These are phyloP conservation scores for Paspalum notatum DNA, from an alignment of 176 grass and related monocot species.

Conservation along the genomic window DNA sequence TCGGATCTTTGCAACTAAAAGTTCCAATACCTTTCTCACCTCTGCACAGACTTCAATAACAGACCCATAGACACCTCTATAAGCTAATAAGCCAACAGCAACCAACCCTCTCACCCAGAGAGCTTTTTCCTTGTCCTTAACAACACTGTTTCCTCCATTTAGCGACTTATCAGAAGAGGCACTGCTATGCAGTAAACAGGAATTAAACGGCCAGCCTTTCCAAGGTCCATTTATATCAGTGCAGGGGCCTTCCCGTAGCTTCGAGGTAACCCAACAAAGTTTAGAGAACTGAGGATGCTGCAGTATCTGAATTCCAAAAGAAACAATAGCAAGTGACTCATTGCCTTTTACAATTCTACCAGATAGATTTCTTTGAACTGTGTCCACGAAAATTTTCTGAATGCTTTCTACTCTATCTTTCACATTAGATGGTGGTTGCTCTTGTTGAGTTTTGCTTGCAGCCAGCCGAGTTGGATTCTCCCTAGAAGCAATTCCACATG, in stretches of 20 bases:
- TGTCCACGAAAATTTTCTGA: slow-evolving; percentile 42
- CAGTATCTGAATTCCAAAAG: slow-evolving; percentile 91
- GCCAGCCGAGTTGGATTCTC: slow-evolving; percentile 40
- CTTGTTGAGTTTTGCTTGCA: slow-evolving; percentile 34
- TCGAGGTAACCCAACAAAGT: slow-evolving; percentile 97
- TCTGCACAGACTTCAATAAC: slow-evolving; percentile 79
- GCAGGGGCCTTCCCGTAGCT: slow-evolving; percentile 86
- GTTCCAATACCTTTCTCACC: slow-evolving; percentile 90
- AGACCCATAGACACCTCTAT: slow-evolving; percentile 78
- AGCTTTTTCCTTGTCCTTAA: slow-evolving; percentile 63
- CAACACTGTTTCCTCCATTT: slow-evolving; percentile 56
- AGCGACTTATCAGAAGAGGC: slow-evolving; percentile 47
- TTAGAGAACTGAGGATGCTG: slow-evolving; percentile 83
- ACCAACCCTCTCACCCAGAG: slow-evolving; percentile 70
- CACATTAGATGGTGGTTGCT: slow-evolving; percentile 35
- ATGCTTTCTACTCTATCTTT: slow-evolving; percentile 36
- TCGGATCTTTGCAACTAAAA: slow-evolving; percentile 72
- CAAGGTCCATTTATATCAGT: slow-evolving; percentile 88
- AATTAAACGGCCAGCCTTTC: slow-evolving; percentile 98
- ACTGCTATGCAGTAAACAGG: slow-evolving; percentile 68
- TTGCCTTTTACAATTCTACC: slow-evolving; percentile 52
- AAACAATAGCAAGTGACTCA: slow-evolving; percentile 63
- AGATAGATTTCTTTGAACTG: slow-evolving; percentile 43
- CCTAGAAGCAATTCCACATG: slow-evolving; percentile 38
- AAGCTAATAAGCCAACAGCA: slow-evolving; percentile 92